These are phyloP conservation scores for Fusarium kyushuense DNA, from an alignment of 2,329 filamentous ascomycete species.

Conservation along the genomic window DNA sequence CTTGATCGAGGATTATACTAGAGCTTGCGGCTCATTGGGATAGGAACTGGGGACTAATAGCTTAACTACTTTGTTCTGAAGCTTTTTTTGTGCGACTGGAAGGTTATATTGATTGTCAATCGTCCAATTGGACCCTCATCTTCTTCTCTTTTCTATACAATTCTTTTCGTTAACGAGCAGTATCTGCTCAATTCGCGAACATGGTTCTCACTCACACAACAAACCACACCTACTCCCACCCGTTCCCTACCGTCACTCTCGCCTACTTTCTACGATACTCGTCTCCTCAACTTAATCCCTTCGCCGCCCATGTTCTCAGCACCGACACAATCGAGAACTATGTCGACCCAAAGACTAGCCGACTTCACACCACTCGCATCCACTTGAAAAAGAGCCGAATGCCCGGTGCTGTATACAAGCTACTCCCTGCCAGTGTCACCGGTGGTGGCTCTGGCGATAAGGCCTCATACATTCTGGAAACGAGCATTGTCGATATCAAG, in stretches of 20 bases:
- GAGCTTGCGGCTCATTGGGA: constrained; percentile 35
- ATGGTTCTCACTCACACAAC: constrained; percentile 75
- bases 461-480: constrained; percentile 84
- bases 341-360: constrained; percentile 79
- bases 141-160: constrained; percentile 15
- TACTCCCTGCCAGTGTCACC: constrained; percentile 77
- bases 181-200: constrained; percentile 47
- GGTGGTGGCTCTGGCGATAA: constrained; percentile 74
- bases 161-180: constrained; percentile 31
- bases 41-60: constrained; percentile 14
- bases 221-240: constrained; percentile 81
- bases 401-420: constrained; percentile 78
- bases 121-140: constrained; percentile 33
- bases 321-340: constrained; percentile 83
- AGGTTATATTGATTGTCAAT: constrained; percentile 5
- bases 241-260: constrained; percentile 86
- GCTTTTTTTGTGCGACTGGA: constrained; percentile 12
- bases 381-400: constrained; percentile 86
- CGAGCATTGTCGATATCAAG: constrained; percentile 80
- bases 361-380: constrained; percentile 81
- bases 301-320: constrained; percentile 83
- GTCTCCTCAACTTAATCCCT: constrained; percentile 76
- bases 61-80: constrained; percentile 1
- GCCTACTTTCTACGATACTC: constrained; percentile 92
- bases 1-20: constrained; percentile 29